These are phyloP conservation scores for Fraxinus greggii DNA, from an alignment of 305 asterid species.

Conservation along the genomic window DNA sequence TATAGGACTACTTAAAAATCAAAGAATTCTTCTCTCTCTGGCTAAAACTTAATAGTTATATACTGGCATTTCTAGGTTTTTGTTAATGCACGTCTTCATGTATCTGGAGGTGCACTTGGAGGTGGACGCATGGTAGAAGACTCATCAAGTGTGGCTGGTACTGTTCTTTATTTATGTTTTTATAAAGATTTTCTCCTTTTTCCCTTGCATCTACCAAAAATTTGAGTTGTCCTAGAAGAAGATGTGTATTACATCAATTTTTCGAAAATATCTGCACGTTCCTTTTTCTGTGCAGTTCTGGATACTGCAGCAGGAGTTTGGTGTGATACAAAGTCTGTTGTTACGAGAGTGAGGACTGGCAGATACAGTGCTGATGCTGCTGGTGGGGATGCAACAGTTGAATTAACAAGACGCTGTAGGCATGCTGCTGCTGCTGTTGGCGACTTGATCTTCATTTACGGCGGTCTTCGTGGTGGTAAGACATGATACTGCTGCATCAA, in stretches of 20 bases:
- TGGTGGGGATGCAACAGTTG: slow-evolving; percentile 98
- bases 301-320: slow-evolving; percentile 99
- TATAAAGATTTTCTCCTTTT: slow-evolving; percentile 18
- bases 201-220: slow-evolving; percentile 21
- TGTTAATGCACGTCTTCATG: slow-evolving; percentile 99
- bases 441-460: slow-evolving; percentile 67
- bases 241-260: slow-evolving; percentile 12
- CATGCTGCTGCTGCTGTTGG: slow-evolving; percentile 99
- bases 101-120: slow-evolving; percentile 99
- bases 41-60: slow-evolving; percentile 18
- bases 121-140: slow-evolving; percentile 99
- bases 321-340: slow-evolving; percentile 79
- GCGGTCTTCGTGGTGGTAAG: slow-evolving; percentile 68
- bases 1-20: neutral
- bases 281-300: slow-evolving; percentile 52
- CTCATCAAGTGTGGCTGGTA: slow-evolving; percentile 99
- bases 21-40: slow-evolving; percentile 8
- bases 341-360: slow-evolving; percentile 49
- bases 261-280: slow-evolving; percentile 7
- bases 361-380: slow-evolving; percentile 84
- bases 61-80: slow-evolving; percentile 62
- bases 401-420: slow-evolving; percentile 94
- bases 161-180: slow-evolving; percentile 20
- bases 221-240: neutral
- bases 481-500: neutral